Conservation (phyloP, 164 flowering plant genomes). For the Umbilicus rupestris region DNA sequence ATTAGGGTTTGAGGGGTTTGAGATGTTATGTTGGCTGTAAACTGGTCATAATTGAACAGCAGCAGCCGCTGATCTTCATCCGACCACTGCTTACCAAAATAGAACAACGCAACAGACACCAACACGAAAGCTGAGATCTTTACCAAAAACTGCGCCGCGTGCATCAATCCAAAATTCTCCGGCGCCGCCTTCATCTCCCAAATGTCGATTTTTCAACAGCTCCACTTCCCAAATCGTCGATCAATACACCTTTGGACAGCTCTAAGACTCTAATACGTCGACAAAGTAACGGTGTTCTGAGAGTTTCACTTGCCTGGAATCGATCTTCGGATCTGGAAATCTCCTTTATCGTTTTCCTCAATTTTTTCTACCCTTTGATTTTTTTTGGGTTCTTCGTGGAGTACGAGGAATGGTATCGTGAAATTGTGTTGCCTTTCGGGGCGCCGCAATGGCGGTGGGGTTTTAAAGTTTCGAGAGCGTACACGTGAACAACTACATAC, state of each 20-base stretch:
- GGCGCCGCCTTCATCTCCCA: not conserved
- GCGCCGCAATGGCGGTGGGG: too few relatives aligned
- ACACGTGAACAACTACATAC: too few relatives aligned
- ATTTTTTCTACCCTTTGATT: too few relatives aligned
- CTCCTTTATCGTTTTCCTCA: too few relatives aligned
- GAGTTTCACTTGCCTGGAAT: too few relatives aligned
- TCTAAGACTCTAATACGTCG: too few relatives aligned
- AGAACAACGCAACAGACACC: constrained; percentile 50
- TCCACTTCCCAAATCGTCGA: not conserved
- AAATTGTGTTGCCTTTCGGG: too few relatives aligned
- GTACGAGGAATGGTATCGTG: too few relatives aligned
- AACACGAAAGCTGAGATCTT: constrained; percentile 39
- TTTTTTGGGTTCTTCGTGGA: too few relatives aligned
- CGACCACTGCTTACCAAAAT: constrained; percentile 69
- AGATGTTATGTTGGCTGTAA: not conserved
- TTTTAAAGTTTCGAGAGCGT: too few relatives aligned
- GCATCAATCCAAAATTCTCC: not conserved
- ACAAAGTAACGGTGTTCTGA: too few relatives aligned
- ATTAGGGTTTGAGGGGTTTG: constrained; percentile 16
- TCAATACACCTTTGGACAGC: not conserved
- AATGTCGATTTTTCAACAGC: not conserved
- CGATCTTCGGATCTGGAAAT: too few relatives aligned
- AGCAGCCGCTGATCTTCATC: constrained; percentile 42
- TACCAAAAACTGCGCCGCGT: constrained; percentile 9
- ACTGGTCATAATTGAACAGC: constrained; percentile 38